A percentile compares a stretch with the other conserved stretches of the same genome.
phyloP scores from a whole-genome alignment of 2,329 filamentous ascomycete species.

The Colletotrichum abscissum region DNA sequence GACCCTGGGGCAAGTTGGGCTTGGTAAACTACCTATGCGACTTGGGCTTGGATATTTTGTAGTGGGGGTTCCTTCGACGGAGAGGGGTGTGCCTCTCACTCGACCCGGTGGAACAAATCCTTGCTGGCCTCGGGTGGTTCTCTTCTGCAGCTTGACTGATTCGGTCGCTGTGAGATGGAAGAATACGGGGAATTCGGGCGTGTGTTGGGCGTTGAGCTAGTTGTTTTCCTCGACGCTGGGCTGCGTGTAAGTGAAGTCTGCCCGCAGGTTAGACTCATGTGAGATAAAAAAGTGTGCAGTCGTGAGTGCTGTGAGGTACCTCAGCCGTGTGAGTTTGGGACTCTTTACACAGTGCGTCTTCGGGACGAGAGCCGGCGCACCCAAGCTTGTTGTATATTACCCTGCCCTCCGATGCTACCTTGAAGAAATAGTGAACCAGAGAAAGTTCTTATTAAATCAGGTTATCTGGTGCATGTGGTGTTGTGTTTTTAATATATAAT shows the following conservation, averaged over 20 bases:
- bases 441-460: neutral
- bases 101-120: neutral
- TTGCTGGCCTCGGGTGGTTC: neutral
- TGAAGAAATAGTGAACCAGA: neutral
- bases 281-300: conserved; percentile 10
- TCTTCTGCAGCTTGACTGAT: neutral
- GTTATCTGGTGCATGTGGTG: neutral
- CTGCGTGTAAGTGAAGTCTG: conserved; percentile 33
- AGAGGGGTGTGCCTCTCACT: neutral
- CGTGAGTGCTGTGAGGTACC: conserved; percentile 5
- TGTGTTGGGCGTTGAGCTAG: neutral
- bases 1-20: too few relatives aligned
- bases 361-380: conserved; percentile 17
- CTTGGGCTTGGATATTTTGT: neutral
- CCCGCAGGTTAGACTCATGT: neutral
- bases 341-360: neutral
- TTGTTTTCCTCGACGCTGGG: neutral
- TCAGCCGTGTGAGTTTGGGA: neutral
- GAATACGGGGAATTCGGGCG: neutral
- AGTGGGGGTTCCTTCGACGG: neutral
- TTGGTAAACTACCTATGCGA: neutral
- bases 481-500: conserved; percentile 10
- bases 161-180: neutral
- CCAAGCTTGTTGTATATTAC: conserved; percentile 16
- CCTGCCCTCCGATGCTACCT: conserved; percentile 22